These are phyloP conservation scores for Botrytis fragariae DNA, from an alignment of 2,329 filamentous ascomycete genomes.

Conservation along the genomic window DNA sequence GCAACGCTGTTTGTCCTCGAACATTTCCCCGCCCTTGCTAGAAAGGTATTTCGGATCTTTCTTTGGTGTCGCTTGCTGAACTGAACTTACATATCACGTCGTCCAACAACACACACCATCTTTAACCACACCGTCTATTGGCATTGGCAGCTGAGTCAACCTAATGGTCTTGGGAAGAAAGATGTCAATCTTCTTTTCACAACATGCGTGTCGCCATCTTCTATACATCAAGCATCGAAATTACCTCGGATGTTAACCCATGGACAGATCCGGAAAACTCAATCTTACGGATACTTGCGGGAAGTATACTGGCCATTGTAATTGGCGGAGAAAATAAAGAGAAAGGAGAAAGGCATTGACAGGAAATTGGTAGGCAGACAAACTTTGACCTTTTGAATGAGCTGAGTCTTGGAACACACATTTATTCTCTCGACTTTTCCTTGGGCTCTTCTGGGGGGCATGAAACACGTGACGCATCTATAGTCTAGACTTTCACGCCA, in stretches of 20 bases:
- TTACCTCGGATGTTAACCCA: conserved; percentile 1
- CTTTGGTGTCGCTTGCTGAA: background rate
- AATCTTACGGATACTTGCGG: background rate
- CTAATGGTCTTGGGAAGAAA: background rate
- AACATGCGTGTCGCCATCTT: background rate
- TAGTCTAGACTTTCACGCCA: background rate
- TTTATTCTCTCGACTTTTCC: background rate
- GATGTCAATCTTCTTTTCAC: background rate
- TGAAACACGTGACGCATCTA: background rate
- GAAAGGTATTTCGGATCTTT: background rate
- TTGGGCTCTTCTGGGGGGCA: background rate
- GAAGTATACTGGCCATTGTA: background rate
- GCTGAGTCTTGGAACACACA: background rate
- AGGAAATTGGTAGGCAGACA: background rate
- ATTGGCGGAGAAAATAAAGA: conserved; percentile 11
- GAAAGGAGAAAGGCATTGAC: background rate
- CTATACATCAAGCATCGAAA: background rate
- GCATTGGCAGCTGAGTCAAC: background rate
- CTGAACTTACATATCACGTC: background rate
- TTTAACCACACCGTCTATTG: background rate
- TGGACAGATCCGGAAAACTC: conserved; percentile 5
- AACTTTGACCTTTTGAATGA: background rate
- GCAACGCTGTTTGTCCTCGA: background rate
- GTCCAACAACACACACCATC: background rate
- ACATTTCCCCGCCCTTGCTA: background rate